Evolutionary conservation across 225 moss, liverwort and hornwort species (phyloP), one percentile per base, ranked within the genome.

Genomic region (Takakia lepidozioides): DNA sequence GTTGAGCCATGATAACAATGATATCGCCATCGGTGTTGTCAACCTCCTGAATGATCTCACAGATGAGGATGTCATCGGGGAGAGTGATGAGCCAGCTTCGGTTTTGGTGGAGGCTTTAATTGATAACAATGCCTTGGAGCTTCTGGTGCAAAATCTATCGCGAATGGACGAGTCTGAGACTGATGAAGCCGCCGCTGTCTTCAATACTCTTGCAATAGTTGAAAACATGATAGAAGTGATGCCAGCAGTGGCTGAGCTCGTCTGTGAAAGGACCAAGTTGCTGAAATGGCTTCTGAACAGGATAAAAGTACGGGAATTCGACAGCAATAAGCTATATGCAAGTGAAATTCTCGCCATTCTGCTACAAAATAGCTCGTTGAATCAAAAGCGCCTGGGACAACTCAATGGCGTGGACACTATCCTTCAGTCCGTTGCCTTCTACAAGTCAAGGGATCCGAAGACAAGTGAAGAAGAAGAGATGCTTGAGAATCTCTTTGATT

Each of bases 211-310:
- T 13, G 86, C 93, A 1, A 84, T 95, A 23, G 63, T 95, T 19
- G 93, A 95, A 59, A 95, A 90, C 56, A 95, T 95, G 89, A 82
- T 89, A 43, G 93, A 95, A 64, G 93, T 95, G 26, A 95, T 86
- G 44, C 89, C 84, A 26, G 79, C 78, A 21, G 93, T 95, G 6
- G 60, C 82, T 1, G 93, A 95, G 76, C 86, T 95, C 14, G 93
- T 89, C 43, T 95, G 93, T 49, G 93, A 95, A 55, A 76, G 93
- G 71, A 95, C 90, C 15, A 95, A 95, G 59, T 64, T 95, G 9
- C 56, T 95, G 52, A 74, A 84, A 51, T 95, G 93, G 93, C 84
- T 95, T 54, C 52, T 95, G 49, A 90, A 72, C 32, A 74, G 86
- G 61, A 70, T 95, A n/a, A 95, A 95, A 65, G 43, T 80, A 41